Evolutionary conservation across 768 basidiomycete species (phyloP).

Genomic region (Collybia sordida): DNA sequence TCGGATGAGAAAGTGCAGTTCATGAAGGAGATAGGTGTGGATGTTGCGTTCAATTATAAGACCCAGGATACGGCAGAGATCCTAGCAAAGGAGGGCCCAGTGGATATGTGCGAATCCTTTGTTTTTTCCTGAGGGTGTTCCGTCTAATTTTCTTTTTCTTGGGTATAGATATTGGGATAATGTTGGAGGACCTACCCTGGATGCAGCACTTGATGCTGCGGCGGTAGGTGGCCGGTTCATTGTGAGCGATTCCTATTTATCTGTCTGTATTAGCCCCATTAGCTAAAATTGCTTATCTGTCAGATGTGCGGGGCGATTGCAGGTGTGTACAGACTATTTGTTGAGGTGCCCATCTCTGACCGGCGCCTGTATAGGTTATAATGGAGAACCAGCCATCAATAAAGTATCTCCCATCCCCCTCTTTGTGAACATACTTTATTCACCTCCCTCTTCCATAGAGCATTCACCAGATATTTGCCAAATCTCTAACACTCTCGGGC

Average conservation of each 20-base stretch:
- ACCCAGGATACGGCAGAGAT: slow-evolving; percentile 48
- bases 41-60: slow-evolving; percentile 76
- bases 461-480: slow-evolving; percentile 33
- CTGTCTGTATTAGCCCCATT: no score
- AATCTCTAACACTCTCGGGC: slow-evolving; percentile 43
- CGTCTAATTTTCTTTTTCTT: neutral
- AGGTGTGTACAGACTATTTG: neutral
- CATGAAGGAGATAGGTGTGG: slow-evolving; percentile 57
- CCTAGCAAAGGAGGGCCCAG: slow-evolving; percentile 50
- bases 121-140: neutral
- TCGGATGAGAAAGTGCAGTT: slow-evolving; percentile 69
- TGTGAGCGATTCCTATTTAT: slow-evolving; percentile 24
- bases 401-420: neutral
- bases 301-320: slow-evolving; percentile 44
- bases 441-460: slow-evolving; percentile 29
- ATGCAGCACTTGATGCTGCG: slow-evolving; percentile 52
- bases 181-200: slow-evolving; percentile 60
- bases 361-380: slow-evolving; percentile 24
- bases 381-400: slow-evolving; percentile 15
- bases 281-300: no score
- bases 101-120: slow-evolving; percentile 32
- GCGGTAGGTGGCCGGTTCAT: slow-evolving; percentile 48
- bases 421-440: slow-evolving; percentile 9
- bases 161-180: slow-evolving; percentile 50
- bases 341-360: no score